These are phyloP conservation scores for Rhododendron griersonianum DNA, from an alignment of 148 eudicot species.

Conservation along the genomic window DNA sequence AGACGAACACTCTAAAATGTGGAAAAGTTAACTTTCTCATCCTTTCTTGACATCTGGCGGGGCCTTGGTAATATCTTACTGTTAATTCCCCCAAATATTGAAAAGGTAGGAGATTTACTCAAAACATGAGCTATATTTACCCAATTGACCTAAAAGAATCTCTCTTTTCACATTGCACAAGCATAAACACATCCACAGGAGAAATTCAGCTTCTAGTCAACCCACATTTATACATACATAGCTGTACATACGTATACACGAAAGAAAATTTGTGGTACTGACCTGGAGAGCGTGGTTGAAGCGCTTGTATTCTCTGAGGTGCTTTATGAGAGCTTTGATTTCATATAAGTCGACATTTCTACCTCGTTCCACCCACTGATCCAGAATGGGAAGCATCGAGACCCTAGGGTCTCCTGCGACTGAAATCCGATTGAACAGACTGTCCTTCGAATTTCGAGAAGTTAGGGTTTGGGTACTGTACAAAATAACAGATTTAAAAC, in stretches of 20 bases:
- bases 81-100: not conserved
- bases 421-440: conserved; percentile 26
- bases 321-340: conserved; percentile 17
- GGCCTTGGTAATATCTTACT: not conserved
- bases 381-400: conserved; percentile 27
- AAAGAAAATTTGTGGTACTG: not conserved
- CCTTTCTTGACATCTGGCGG: no score
- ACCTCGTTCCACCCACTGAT: conserved; percentile 31
- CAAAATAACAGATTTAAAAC: not conserved
- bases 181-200: not conserved
- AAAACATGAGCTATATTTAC: not conserved
- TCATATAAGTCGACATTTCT: conserved; percentile 6
- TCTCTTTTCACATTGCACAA: not conserved
- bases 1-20: no score
- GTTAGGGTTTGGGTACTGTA: not conserved
- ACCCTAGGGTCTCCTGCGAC: conserved; percentile 24
- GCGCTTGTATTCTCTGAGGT: conserved; percentile 27
- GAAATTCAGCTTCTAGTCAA: not conserved
- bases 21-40: no score
- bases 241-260: not conserved
- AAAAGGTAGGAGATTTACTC: not conserved
- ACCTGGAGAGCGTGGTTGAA: conserved; percentile 42
- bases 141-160: not conserved
- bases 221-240: not conserved
- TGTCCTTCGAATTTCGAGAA: conserved; percentile 6